Evolutionary conservation across 139 green algal species (phyloP).

Genomic region (Chlorella ohadii): DNA sequence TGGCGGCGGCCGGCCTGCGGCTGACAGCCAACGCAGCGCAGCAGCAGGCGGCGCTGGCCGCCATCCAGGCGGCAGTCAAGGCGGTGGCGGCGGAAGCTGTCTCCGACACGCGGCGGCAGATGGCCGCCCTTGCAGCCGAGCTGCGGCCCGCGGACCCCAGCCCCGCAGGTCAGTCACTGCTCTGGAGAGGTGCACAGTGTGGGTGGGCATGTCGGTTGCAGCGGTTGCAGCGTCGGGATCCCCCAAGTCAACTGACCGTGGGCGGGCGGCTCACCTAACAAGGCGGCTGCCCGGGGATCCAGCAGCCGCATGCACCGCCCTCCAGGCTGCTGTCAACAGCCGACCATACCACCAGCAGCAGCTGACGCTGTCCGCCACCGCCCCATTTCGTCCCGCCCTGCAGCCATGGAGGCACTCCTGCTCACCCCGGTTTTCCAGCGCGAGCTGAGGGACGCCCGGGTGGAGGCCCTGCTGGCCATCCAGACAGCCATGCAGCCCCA

Average conservation of each 20-base stretch:
- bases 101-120: neutral
- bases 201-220: neutral
- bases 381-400: neutral
- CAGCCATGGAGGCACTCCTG: slow-evolving; percentile 12
- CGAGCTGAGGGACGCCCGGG: neutral
- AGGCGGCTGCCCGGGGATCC: neutral
- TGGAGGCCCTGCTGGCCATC: neutral
- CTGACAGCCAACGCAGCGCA: neutral
- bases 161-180: neutral
- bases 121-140: neutral
- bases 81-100: neutral
- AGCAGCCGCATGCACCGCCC: neutral
- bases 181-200: neutral
- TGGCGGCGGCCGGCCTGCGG: neutral
- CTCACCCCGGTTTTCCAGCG: neutral
- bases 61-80: neutral
- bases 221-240: neutral
- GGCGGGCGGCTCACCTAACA: neutral
- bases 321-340: too few species aligned
- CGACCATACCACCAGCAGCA: too few species aligned
- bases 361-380: neutral
- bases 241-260: neutral
- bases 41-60: slow-evolving; percentile 3
- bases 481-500: neutral
- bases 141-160: neutral